Conservation (phyloP, 169 alveolate species). For the Amoebophrya sp. region DNA sequence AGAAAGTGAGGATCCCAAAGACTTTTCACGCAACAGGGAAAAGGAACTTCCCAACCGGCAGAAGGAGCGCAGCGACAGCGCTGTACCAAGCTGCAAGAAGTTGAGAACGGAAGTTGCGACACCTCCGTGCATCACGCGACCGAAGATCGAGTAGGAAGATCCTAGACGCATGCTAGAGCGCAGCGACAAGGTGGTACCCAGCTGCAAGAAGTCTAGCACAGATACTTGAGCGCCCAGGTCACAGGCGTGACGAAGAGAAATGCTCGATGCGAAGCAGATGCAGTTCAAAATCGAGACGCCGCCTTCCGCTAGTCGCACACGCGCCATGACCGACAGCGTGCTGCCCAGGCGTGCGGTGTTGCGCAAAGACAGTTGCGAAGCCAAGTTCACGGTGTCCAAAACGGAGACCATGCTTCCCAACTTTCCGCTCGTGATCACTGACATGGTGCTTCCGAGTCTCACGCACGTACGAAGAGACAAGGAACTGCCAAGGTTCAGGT, state of each 20-base stretch:
- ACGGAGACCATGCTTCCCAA: neutral
- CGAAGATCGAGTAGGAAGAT: neutral
- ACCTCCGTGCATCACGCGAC: neutral
- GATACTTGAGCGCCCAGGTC: neutral
- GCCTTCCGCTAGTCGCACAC: neutral
- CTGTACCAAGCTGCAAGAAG: neutral
- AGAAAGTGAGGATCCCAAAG: neutral
- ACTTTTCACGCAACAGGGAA: neutral
- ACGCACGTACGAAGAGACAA: neutral
- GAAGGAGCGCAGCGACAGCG: slow-evolving; percentile 29
- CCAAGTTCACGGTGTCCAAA: neutral
- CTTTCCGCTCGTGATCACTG: neutral
- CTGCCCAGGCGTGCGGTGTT: neutral
- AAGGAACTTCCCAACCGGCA: neutral
- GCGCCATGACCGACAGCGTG: neutral
- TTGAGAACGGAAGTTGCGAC: neutral
- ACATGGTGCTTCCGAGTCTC: neutral
- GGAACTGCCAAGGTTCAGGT: neutral
- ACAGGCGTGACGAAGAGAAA: neutral
- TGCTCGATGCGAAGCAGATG: neutral
- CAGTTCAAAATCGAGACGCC: neutral
- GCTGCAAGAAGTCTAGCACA: neutral
- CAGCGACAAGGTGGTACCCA: neutral
- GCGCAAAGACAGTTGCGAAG: neutral
- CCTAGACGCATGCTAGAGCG: neutral